Conservation (phyloP, 805 yeast species). For the Metschnikowia hibisci region DNA sequence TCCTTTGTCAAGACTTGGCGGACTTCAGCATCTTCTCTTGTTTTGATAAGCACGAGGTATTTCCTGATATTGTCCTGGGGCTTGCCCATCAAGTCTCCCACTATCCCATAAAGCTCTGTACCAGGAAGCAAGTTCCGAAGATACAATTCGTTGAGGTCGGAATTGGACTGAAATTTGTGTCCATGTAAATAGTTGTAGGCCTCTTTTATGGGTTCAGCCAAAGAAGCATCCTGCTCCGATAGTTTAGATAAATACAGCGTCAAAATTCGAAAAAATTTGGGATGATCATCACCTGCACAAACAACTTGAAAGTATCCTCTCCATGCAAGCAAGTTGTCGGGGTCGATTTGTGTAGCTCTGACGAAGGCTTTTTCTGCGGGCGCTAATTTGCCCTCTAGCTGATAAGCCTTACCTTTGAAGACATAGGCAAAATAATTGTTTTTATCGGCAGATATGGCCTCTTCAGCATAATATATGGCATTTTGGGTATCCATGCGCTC, state of each 20-base stretch:
- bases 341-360: conserved; percentile 48
- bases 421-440: conserved; percentile 62
- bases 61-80: conserved; percentile 44
- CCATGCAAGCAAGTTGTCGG: conserved; percentile 65
- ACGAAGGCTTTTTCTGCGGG: conserved; percentile 43
- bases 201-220: conserved; percentile 48
- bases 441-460: conserved; percentile 53
- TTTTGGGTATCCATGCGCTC: conserved; percentile 56
- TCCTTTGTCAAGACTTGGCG: conserved; percentile 42
- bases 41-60: conserved; percentile 39
- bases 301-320: conserved; percentile 64
- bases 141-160: conserved; percentile 43
- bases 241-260: conserved; percentile 43
- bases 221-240: conserved; percentile 39
- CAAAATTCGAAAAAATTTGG: conserved; percentile 45
- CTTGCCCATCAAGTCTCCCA: conserved; percentile 43
- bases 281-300: conserved; percentile 33
- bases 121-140: conserved; percentile 55
- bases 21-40: conserved; percentile 40
- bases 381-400: conserved; percentile 35
- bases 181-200: conserved; percentile 43
- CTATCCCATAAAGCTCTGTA: conserved; percentile 46
- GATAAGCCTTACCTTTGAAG: conserved; percentile 68
- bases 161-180: conserved; percentile 25
- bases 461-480: conserved; percentile 53